Percentiles rank a stretch among this genome's conserved stretches.
These are phyloP conservation scores for Cordyceps javanica DNA, from an alignment of 2,329 filamentous ascomycete species.

Conservation along the genomic window DNA sequence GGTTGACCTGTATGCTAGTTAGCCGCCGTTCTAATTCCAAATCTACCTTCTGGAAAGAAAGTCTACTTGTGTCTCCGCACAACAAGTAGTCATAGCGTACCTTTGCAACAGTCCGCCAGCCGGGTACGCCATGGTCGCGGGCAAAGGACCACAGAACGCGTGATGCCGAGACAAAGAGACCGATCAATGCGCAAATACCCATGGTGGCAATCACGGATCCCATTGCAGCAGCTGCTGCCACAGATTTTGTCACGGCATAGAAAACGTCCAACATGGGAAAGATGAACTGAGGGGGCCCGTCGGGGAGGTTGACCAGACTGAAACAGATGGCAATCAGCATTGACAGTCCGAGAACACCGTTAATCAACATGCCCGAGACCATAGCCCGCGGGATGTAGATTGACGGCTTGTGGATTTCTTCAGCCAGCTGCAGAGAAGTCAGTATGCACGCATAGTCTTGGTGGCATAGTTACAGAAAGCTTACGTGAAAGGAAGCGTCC, in stretches of 20 bases:
- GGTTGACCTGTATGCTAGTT: constrained; percentile 18
- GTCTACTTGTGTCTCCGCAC: not conserved
- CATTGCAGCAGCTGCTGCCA: constrained; percentile 44
- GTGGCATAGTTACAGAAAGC: not conserved
- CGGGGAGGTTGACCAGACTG: constrained; percentile 35
- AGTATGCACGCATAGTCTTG: not conserved
- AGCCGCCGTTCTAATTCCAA: constrained; percentile 5
- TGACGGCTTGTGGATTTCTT: constrained; percentile 39
- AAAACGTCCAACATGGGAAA: constrained; percentile 57
- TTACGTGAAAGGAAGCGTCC: constrained; percentile 25
- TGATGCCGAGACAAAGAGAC: constrained; percentile 51
- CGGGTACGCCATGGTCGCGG: constrained; percentile 27
- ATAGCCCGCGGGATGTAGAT: constrained; percentile 44
- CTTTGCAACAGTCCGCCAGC: constrained; percentile 17
- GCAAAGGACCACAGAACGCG: constrained; percentile 51
- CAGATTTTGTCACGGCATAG: constrained; percentile 41
- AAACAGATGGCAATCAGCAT: constrained; percentile 52
- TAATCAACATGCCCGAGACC: constrained; percentile 41
- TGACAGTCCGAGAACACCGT: constrained; percentile 46
- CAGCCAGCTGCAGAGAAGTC: constrained; percentile 9
- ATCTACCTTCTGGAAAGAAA: not conserved
- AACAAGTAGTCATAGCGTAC: not conserved
- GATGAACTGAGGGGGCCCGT: constrained; percentile 29
- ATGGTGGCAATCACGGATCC: constrained; percentile 44
- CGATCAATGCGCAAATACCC: constrained; percentile 42